Base-by-base conservation (phyloP, 2,329 filamentous ascomycete genomes). In the Ophiostoma sp. region DNA sequence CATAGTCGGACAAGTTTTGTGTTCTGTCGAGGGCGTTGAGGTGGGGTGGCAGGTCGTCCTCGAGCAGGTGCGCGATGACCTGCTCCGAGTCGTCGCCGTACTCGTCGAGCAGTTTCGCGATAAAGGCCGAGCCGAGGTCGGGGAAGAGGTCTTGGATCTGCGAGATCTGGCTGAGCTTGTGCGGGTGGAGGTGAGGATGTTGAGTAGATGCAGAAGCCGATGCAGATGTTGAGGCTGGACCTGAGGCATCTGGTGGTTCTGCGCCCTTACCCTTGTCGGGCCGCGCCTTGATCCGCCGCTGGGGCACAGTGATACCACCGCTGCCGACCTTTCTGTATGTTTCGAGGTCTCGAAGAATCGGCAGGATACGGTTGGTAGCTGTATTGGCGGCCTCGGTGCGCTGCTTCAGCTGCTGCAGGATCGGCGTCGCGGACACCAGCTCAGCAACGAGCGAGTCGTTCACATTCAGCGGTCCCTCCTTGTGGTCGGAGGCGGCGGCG, bases 101-200 rank as follows among this genome's bases (percentile, higher is more conserved):
- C 75, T 91, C 87, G 73, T 94, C 90, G 38, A 97, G 82, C 9
- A 96, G 83, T 73, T 85, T 89, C 18, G 91, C 83, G 16, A 98
- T 81, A 75, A 97, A 98, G 0, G 85, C 91, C 4, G 91, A 89
- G 5, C 93, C 93, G 9, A 98, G 81, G 71, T 96, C 87, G 0
- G 94, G 92, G 75, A 98, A 97, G 0, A 98, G 82, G 75, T 99
- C 94, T 75, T 97, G 93, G n/a, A 99, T 84, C 76, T 96, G 92
- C 0, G 90, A 90, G 66, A 98, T 87, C 65, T 94, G 86, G 73
- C 90, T 93, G 86, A 96, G 89, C 58, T 84, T 88, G 77, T 97
- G 92, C 36, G 94, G 80, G 74, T 95, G 91, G 45, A 93, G 80
- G 5, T 64, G 63, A 36, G n/a, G 11, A 3, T 9, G 36, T 12